Base-by-base conservation (phyloP, 1,284 basidiomycete species). In the Cryptococcus neoformans region DNA sequence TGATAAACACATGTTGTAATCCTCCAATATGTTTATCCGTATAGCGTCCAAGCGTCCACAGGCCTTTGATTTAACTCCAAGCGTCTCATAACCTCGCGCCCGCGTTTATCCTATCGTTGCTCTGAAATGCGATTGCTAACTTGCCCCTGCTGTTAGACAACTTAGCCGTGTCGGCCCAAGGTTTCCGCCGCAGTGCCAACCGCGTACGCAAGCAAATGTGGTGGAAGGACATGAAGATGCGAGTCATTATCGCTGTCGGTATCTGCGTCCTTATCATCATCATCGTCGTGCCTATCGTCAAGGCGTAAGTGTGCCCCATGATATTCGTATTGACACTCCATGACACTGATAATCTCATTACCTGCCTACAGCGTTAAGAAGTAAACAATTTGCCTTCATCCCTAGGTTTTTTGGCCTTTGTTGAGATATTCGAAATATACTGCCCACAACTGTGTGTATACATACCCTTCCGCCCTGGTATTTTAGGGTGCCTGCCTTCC, bases 91-190 rank as follows among this genome's bases (percentile, higher is more conserved):
- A 28, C 28, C 28, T 28, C 28, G 28, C 28, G 28, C 28, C 4
- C 28, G 28, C 28, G 4, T 28, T 28, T 28, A 28, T 28, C 28
- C 28, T 28, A 28, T 28, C 28, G 3, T 28, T 28, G 28, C 4
- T 28, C 28, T 28, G 28, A 28, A 28, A 28, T 28, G 28, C 28
- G 11, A 37, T 38, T n/a, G 45, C 28, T 47, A 16, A 28, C 17
- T n/a, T 38, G 45, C 37, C 14, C 21, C 34, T 28, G 12, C n/a
- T 68, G 3, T 28, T 28, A 95, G 95, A 99, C 79, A 97, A 89
- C 74, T 85, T 99, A 57, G 94, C 95, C 36, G 91, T 97, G 41
- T 97, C 93, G n/a, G 96, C 95, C 10, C 96, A 99, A 81, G 93
- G 93, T 36, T 99, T 99, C 86, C 87, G 93, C 62, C 85, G 92